A percentile compares a stretch with the other conserved stretches of the same genome.
phyloP scores from a whole-genome alignment of 768 basidiomycete genomes.

The Leccinellum albellum region DNA sequence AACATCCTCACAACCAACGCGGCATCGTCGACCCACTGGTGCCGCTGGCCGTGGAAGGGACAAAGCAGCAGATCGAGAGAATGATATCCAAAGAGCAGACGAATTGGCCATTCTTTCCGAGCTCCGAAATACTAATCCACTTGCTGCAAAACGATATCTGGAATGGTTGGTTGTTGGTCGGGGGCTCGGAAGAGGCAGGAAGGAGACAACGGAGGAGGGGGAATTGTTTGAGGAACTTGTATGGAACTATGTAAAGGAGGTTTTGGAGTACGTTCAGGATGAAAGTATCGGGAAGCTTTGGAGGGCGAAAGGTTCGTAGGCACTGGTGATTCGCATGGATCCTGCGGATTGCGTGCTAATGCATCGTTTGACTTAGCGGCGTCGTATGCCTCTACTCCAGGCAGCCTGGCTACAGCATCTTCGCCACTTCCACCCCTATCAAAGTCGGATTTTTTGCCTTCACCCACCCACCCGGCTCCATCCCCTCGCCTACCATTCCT shows the following conservation, averaged over 20 bases:
- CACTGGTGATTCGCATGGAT: neutral
- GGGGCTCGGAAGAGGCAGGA: slow-evolving; percentile 32
- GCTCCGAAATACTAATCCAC: slow-evolving; percentile 16
- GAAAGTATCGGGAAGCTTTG: slow-evolving; percentile 59
- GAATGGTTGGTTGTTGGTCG: slow-evolving; percentile 77
- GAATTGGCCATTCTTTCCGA: slow-evolving; percentile 29
- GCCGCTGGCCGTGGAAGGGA: slow-evolving; percentile 20
- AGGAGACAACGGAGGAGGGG: slow-evolving; percentile 16
- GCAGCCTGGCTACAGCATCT: neutral
- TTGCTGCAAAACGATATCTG: slow-evolving; percentile 66
- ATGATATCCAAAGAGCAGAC: slow-evolving; percentile 19
- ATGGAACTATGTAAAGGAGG: slow-evolving; percentile 47
- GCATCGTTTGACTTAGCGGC: slow-evolving; percentile 35
- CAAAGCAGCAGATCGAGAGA: slow-evolving; percentile 21
- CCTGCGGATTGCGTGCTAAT: neutral
- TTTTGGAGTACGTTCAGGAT: slow-evolving; percentile 45
- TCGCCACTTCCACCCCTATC: slow-evolving; percentile 7
- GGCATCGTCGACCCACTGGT: slow-evolving; percentile 20
- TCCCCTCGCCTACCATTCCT: slow-evolving; percentile 31
- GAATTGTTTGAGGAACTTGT: slow-evolving; percentile 68
- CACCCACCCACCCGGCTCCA: neutral
- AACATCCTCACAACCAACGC: slow-evolving; percentile 15
- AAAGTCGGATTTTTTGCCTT: neutral
- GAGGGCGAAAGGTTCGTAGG: slow-evolving; percentile 60
- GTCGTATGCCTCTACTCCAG: slow-evolving; percentile 46